Evolutionary conservation across 805 yeast species (phyloP).

Genomic region (Saccharomycopsis sp.): DNA sequence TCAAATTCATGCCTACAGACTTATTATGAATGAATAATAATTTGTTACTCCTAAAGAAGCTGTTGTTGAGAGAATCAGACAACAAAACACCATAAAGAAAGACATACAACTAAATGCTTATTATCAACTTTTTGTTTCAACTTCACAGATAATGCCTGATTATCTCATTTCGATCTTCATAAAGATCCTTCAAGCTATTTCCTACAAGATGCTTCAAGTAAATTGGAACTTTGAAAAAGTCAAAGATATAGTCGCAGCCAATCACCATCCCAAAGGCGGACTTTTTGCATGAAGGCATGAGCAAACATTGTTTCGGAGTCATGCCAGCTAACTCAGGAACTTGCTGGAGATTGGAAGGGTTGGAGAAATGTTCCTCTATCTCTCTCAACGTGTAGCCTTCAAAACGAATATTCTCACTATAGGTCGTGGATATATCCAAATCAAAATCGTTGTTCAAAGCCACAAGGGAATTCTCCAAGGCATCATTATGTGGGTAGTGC

Average conservation of each 20-base stretch:
- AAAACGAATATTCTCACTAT: not conserved
- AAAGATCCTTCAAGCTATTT: slow-evolving; percentile 11
- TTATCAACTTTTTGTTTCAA: not conserved
- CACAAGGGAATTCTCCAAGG: not conserved
- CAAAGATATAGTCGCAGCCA: slow-evolving; percentile 8
- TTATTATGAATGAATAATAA: too few species aligned
- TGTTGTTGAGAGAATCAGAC: too few species aligned
- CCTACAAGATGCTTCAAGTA: slow-evolving; percentile 14
- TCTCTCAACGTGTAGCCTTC: not conserved
- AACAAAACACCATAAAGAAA: not conserved
- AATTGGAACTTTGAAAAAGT: slow-evolving; percentile 4
- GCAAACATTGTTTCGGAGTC: slow-evolving; percentile 1
- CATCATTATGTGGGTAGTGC: slow-evolving; percentile 12
- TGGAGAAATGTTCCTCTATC: not conserved
- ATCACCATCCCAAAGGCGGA: slow-evolving; percentile 6
- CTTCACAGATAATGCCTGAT: slow-evolving; percentile 6
- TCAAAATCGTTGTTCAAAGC: not conserved
- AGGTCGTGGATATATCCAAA: not conserved
- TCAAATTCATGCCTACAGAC: too few species aligned
- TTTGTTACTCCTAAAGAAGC: too few species aligned
- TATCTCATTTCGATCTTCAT: slow-evolving; percentile 13
- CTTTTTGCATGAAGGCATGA: not conserved
- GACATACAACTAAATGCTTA: not conserved
- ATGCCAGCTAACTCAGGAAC: not conserved
- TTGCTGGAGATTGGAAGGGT: not conserved